Conservation (phyloP, 75 land plant species). For the Picea glauca region DNA sequence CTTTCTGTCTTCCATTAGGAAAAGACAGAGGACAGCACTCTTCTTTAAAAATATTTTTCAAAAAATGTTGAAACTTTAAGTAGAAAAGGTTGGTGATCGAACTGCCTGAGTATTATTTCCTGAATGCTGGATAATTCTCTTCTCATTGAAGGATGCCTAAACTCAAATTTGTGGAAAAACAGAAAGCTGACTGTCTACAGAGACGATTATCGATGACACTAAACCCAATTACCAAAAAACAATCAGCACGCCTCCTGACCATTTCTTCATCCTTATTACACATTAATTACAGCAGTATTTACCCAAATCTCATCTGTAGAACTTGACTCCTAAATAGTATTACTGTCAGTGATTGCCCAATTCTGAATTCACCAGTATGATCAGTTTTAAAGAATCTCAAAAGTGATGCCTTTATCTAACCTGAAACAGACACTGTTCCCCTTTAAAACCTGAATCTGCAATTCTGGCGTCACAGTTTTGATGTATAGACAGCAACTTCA, state of each 20-base stretch:
- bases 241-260: slow-evolving; percentile 44
- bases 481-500: too few species aligned
- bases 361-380: background rate
- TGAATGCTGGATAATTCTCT: slow-evolving; percentile 22
- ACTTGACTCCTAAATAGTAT: background rate
- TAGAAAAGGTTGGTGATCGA: slow-evolving; percentile 29
- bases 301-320: background rate
- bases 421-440: too few species aligned
- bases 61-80: slow-evolving; percentile 20
- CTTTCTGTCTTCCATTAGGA: slow-evolving; percentile 45
- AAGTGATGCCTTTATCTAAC: background rate
- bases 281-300: background rate
- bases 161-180: slow-evolving; percentile 10
- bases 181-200: slow-evolving; percentile 17
- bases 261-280: slow-evolving; percentile 45
- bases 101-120: slow-evolving; percentile 11
- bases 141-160: slow-evolving; percentile 34
- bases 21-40: slow-evolving; percentile 75
- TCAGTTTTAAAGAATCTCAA: background rate
- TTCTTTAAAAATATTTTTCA: slow-evolving; percentile 45
- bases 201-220: slow-evolving; percentile 34
- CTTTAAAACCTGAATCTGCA: too few species aligned
- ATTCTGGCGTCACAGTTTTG: too few species aligned
- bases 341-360: background rate
- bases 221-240: slow-evolving; percentile 48